Evolutionary conservation across 179 eudicot species (phyloP), one percentile per base, ranked within the genome.

Genomic region (Sideroxylon spinosum): DNA sequence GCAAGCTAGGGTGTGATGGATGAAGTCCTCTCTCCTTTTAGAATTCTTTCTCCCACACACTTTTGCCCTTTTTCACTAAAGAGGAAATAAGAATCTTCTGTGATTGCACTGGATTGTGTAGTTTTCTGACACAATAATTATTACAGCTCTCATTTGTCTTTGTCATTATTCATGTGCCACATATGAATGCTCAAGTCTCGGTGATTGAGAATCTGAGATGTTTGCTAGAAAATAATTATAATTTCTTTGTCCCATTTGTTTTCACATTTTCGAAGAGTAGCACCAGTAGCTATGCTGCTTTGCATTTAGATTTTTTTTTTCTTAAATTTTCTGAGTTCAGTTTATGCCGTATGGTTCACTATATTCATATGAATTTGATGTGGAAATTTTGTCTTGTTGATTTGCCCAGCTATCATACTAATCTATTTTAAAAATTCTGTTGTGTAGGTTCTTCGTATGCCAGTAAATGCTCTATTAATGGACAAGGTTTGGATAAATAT

Each of bases 361-460:
- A 25, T 29, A 37, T 68, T 12, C 32, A 64, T 16, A 29, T 60
- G 53, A 60, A 49, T 28, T 74, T 76, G 56, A 74, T 44, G 66
- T 14, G 29, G 52, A 48, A 17, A 79, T 79, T 11, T n/a, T 66
- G 7, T 28, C 4, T 77, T 75, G 37, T 68, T 50, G 20, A 59
- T 61, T 64, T 50, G 37, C 50, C 5, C 8, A 7, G 23, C 29
- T 49, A 9, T 60, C 46, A 25, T 14, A 9, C 65, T 67, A 22
- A 7, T 55, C 29, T 16, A 52, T 61, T 22, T 19, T 9, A 29
- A n/a, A 60, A 57, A 50, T 66, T 61, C 70, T 53, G 16, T 65
- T 78, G 20, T 81, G 72, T 88, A 95, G 98, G 98, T 95, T 77
- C 84, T 95, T 53, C 88, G 98, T 48, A 95, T 93, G 97, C 92